These are phyloP conservation scores for Carallia brachiata DNA, from an alignment of 345 rosid genomes.

Conservation along the genomic window DNA sequence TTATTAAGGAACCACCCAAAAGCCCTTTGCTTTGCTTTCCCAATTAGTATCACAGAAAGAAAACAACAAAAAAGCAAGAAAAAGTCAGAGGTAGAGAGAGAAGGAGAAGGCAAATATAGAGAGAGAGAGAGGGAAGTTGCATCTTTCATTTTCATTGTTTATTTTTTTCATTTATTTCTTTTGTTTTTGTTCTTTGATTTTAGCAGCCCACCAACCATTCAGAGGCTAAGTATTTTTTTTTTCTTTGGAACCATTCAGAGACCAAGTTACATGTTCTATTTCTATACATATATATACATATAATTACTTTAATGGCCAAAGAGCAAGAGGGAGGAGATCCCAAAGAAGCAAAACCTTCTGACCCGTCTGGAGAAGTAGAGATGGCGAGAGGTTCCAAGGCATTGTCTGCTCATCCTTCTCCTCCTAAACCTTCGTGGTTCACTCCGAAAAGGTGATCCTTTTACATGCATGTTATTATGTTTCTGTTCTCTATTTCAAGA, in stretches of 20 bases:
- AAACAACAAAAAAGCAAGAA: neutral
- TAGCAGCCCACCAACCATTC: neutral
- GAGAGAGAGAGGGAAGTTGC: neutral
- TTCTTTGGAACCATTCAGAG: neutral
- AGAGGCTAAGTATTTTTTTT: too few species aligned
- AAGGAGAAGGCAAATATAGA: neutral
- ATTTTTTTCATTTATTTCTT: neutral
- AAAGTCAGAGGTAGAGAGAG: neutral
- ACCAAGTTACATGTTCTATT: neutral
- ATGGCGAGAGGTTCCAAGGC: conserved; percentile 34
- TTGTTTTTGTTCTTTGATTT: neutral
- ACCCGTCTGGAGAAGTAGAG: conserved; percentile 16
- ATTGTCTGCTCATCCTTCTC: conserved; percentile 22
- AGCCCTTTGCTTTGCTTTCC: too few species aligned
- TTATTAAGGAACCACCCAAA: too few species aligned
- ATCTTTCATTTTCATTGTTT: neutral
- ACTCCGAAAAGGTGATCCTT: conserved; percentile 58
- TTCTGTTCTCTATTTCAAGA: neutral
- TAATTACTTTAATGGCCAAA: neutral
- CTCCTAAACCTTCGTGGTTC: conserved; percentile 65
- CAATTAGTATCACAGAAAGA: too few species aligned
- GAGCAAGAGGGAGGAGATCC: conserved; percentile 13
- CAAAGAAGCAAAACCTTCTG: conserved; percentile 30
- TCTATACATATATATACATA: neutral
- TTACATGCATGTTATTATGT: conserved; percentile 5